These are phyloP conservation scores for Blastobotrys malaysiensis DNA, from an alignment of 1,139 yeast species.

Conservation along the genomic window DNA sequence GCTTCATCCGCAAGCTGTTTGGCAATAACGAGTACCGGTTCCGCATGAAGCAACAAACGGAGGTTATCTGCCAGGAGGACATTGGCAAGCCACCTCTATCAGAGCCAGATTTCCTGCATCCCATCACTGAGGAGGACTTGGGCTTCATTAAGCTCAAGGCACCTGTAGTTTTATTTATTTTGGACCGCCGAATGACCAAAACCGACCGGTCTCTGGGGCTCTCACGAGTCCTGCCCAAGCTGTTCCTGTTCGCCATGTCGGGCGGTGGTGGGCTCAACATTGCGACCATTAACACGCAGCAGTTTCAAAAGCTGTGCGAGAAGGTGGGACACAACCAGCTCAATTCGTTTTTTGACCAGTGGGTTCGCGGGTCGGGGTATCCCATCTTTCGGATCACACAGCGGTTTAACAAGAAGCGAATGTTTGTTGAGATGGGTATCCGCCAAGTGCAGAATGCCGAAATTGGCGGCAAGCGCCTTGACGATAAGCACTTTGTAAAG, in stretches of 20 bases:
- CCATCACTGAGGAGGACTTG: slow-evolving; percentile 60
- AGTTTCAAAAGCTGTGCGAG: slow-evolving; percentile 89
- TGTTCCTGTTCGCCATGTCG: slow-evolving; percentile 91
- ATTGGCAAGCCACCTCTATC: slow-evolving; percentile 81
- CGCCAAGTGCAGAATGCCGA: slow-evolving; percentile 81
- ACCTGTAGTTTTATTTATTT: slow-evolving; percentile 75
- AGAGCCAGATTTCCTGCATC: slow-evolving; percentile 57
- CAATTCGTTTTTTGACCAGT: slow-evolving; percentile 81
- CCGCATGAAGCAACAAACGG: slow-evolving; percentile 59
- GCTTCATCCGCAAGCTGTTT: slow-evolving; percentile 63
- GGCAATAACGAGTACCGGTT: slow-evolving; percentile 81
- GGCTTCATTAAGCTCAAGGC: slow-evolving; percentile 69
- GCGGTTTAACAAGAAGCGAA: slow-evolving; percentile 85
- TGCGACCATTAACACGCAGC: slow-evolving; percentile 73
- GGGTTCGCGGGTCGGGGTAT: slow-evolving; percentile 88
- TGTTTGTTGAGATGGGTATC: slow-evolving; percentile 91
- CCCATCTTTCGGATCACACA: slow-evolving; percentile 88
- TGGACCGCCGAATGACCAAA: slow-evolving; percentile 91
- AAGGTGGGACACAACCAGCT: slow-evolving; percentile 84
- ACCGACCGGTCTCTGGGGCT: slow-evolving; percentile 92
- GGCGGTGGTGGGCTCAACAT: slow-evolving; percentile 65
- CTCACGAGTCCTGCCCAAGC: slow-evolving; percentile 83
- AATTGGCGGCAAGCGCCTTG: slow-evolving; percentile 36
- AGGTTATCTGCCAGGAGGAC: slow-evolving; percentile 65
- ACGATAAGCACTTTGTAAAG: slow-evolving; percentile 35